These are phyloP conservation scores for Globomyces sp. DNA, from an alignment of 371 early-diverging fungal genomes.

Conservation along the genomic window DNA sequence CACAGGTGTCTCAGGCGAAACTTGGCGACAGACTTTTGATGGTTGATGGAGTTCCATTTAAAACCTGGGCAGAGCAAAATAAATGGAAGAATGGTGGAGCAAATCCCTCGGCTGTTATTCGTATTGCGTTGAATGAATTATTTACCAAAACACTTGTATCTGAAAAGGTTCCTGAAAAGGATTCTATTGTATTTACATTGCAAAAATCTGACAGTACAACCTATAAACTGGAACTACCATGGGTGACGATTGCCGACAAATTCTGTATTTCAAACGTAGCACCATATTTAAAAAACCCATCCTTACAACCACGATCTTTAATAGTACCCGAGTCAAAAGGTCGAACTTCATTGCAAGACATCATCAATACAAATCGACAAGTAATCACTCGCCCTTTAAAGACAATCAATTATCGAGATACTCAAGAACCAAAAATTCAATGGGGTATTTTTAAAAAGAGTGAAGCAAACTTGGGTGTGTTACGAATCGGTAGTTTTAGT, in stretches of 20 bases:
- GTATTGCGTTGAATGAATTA: background rate
- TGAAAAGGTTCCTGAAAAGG: constrained; percentile 18
- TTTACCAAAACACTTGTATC: background rate
- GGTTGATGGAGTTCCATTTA: constrained; percentile 23
- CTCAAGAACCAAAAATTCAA: constrained; percentile 12
- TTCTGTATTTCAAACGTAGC: background rate
- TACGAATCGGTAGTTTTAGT: constrained; percentile 1
- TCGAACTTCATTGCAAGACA: background rate
- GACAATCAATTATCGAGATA: background rate
- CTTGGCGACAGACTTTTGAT: constrained; percentile 22
- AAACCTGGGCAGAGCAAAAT: constrained; percentile 13
- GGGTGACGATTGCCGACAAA: background rate
- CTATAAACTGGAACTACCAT: background rate
- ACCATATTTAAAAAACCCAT: background rate
- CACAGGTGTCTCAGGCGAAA: constrained; percentile 4
- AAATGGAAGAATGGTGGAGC: constrained; percentile 18
- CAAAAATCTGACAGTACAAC: background rate
- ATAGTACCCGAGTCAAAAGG: no score
- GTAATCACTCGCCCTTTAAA: background rate
- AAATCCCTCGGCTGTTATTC: background rate
- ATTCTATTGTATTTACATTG: background rate
- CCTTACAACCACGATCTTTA: background rate
- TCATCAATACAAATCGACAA: background rate
- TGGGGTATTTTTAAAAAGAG: constrained; percentile 20
- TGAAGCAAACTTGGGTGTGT: constrained; percentile 24